Evolutionary conservation across 2,329 filamentous ascomycete genomes (phyloP), one percentile per base, ranked within the genome.

Genomic region (Aureobasidium musti): DNA sequence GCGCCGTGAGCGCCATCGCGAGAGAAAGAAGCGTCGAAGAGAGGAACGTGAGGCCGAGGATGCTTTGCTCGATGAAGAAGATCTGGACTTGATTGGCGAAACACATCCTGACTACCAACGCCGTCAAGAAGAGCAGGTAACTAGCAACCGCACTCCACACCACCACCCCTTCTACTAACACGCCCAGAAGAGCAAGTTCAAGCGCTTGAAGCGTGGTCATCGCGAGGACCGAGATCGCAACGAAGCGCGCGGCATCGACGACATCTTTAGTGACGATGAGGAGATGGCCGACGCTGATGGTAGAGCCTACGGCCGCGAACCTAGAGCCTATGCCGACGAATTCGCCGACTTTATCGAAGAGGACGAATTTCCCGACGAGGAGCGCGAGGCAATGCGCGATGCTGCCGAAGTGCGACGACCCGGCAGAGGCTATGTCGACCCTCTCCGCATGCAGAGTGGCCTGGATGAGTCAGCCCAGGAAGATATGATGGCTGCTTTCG

Each of bases 201-300:
- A 99, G 80, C 91, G 95, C 47, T 86, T 99, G 65, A 99, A 98
- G 83, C 91, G 92, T 70, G 94, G 95, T 65, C 91, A 94, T 71
- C 86, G 90, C 68, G 89, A 92, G 69, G 87, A 92, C 59, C 84
- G 87, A 63, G 77, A 81, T 26, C 82, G 82, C 30, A 82, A 81
- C 71, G 84, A 88, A 70, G 84, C 87, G 47, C 89, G 89, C 68
- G 92, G 90, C 28, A 86, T 98, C 19, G 89, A 92, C 71, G 89
- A 97, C 72, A 98, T 99, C 71, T 99, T 99, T 78, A 93, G 91
- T 41, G 94, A 97, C 71, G 94, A 97, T 63, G 94, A 98, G 69
- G 93, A 96, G 21, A 83, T 85, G 49, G 81, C 82, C 39, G 74
- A 72, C 66, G 83, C 83, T 47, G 69, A 71, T n/a, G 73, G 76